phyloP scores from a whole-genome alignment of 1,284 basidiomycete genomes.

The Wallemia mellicola region DNA sequence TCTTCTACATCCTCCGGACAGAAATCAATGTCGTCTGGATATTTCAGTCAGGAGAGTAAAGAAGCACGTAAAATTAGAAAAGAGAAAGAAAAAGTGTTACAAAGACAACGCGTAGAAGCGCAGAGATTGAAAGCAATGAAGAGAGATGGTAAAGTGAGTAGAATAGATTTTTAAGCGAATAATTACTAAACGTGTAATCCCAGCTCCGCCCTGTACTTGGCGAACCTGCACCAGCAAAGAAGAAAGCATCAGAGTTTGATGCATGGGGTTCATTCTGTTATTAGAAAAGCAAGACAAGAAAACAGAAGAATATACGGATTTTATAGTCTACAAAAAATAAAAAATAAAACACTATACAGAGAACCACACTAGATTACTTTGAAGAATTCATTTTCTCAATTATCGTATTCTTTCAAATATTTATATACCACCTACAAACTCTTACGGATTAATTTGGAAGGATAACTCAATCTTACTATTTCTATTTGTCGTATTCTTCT shows the following conservation, averaged over 20 bases:
- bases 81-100: background rate
- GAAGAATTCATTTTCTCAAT: no score
- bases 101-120: background rate
- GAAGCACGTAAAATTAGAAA: background rate
- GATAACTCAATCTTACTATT: no score
- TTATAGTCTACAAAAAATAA: no score
- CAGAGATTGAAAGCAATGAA: slow-evolving; percentile 1
- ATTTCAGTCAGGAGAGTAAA: background rate
- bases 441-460: no score
- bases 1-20: background rate
- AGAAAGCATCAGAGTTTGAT: background rate
- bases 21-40: background rate
- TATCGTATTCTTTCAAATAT: no score
- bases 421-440: no score
- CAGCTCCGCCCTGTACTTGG: background rate
- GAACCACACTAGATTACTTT: no score
- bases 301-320: no score
- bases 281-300: background rate
- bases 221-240: background rate
- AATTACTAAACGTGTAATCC: background rate
- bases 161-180: background rate
- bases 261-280: slow-evolving; percentile 1
- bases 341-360: no score
- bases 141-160: background rate
- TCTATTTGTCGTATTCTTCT: no score